Conservation (phyloP, 306 rosid genomes). For the Casuarina cunninghamiana region DNA sequence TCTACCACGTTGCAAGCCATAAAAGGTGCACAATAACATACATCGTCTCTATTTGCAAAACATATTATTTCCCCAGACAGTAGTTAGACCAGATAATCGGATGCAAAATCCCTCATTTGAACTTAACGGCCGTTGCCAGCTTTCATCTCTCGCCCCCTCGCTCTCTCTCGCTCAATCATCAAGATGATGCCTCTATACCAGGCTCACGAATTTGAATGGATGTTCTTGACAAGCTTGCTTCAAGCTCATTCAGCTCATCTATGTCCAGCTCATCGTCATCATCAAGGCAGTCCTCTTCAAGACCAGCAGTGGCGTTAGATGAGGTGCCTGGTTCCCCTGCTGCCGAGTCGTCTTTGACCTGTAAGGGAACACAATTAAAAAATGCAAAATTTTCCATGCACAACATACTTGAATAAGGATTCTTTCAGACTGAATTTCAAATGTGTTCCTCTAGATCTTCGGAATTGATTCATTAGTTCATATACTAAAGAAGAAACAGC, state of each 20-base stretch:
- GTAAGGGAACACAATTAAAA: neutral
- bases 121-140: neutral
- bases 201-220: constrained; percentile 66
- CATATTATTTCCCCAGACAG: constrained; percentile 25
- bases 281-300: constrained; percentile 36
- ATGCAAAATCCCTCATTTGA: neutral
- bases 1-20: constrained; percentile 3
- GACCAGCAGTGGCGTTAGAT: constrained; percentile 30
- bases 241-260: constrained; percentile 69
- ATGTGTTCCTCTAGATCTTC: neutral
- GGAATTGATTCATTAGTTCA: neutral
- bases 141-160: neutral
- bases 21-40: neutral
- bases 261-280: constrained; percentile 63
- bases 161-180: constrained; percentile 12
- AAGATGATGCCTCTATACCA: constrained; percentile 45
- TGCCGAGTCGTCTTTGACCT: constrained; percentile 26
- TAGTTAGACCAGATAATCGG: neutral
- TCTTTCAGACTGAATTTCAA: neutral
- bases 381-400: neutral
- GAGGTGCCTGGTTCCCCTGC: constrained; percentile 54
- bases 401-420: neutral
- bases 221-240: constrained; percentile 71
- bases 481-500: neutral
- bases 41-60: constrained; percentile 10